Base-by-base conservation (phyloP, 2,329 filamentous ascomycete genomes). In the Ophiognomonia clavigignenti-juglandacearum region DNA sequence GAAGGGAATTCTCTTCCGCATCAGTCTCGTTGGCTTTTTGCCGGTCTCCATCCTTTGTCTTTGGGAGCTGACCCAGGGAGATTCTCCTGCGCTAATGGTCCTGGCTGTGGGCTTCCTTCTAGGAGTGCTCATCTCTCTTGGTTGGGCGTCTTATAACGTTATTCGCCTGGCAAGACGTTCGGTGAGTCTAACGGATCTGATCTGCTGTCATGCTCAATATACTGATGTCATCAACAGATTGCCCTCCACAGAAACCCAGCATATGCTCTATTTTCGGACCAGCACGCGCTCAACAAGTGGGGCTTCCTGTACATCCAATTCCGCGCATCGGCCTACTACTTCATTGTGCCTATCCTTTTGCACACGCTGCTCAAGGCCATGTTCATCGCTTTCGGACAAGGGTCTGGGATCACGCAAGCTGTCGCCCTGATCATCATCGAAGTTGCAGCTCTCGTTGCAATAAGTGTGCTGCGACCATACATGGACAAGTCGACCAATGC, bases 401-500 rank as follows among this genome's bases (percentile, higher is more conserved):
- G 68, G 18, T 79, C 72, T 44, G 79, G 82, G 27, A 77, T 76
- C 4, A 80, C 82, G 20, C 88, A 93, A 64, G 86, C 87, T 7
- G 75, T 95, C 52, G 86, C 83, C 10, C 72, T 93, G 42, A 72
- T 95, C 41, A 70, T 95, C 52, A 81, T 93, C 51, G 88, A 95
- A 65, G 81, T 82, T 4, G 77, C 68, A 40, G 81, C 85, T 54
- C 75, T 95, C 49, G 82, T 93, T 57, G 77, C 71, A 35, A 81
- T 87, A 45, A 85, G 82, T 58, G 81, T 91, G 40, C 70, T 93
- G 59, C 80, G 86, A 45, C 88, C 88, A n/a, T 95, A 86, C 80
- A 95, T 95, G 88, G 88, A 95, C 75, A 93, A 92, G 80, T 90
- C 88, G 71, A 93, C 88, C 51, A 95, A 95, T 64, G 81, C 82